phyloP scores from a whole-genome alignment of 768 basidiomycete genomes.

The Lentinula edodes region DNA sequence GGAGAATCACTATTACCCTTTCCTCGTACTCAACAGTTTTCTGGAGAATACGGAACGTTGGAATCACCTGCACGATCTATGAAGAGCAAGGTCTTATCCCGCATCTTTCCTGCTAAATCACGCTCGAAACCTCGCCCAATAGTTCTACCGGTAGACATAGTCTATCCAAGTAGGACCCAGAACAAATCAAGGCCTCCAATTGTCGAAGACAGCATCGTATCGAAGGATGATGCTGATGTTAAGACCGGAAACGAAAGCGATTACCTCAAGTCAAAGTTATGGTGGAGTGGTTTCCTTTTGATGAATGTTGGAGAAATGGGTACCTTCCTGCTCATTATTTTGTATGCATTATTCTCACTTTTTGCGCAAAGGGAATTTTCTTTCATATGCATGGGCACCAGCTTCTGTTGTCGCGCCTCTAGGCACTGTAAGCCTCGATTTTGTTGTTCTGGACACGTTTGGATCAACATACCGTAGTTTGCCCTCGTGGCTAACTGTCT shows the following conservation, averaged over 20 bases:
- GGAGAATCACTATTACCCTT: constrained; percentile 1
- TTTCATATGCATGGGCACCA: constrained; percentile 84
- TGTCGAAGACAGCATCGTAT: constrained; percentile 15
- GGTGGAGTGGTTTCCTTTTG: constrained; percentile 87
- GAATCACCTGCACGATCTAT: neutral
- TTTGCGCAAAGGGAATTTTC: constrained; percentile 63
- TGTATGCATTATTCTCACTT: neutral
- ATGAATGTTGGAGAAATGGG: constrained; percentile 86
- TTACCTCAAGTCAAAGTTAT: constrained; percentile 81
- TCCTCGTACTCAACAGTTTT: neutral
- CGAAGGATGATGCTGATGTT: constrained; percentile 16
- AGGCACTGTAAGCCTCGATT: constrained; percentile 67
- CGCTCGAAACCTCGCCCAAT: constrained; percentile 16
- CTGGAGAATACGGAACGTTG: neutral
- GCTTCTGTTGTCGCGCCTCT: constrained; percentile 93
- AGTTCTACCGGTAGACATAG: constrained; percentile 35
- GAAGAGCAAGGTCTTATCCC: constrained; percentile 27
- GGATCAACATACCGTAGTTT: constrained; percentile 40
- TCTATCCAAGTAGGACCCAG: constrained; percentile 28
- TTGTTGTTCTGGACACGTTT: constrained; percentile 4
- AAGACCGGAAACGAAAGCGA: constrained; percentile 52
- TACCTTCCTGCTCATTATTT: neutral
- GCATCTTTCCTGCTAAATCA: constrained; percentile 27
- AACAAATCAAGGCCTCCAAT: constrained; percentile 17
- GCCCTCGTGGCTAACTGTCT: constrained; percentile 94